Percentiles rank a stretch among this genome's conserved stretches.
Evolutionary conservation across 192 early-diverging fungal genomes (phyloP).

Genomic region (Gonapodya sp.): DNA sequence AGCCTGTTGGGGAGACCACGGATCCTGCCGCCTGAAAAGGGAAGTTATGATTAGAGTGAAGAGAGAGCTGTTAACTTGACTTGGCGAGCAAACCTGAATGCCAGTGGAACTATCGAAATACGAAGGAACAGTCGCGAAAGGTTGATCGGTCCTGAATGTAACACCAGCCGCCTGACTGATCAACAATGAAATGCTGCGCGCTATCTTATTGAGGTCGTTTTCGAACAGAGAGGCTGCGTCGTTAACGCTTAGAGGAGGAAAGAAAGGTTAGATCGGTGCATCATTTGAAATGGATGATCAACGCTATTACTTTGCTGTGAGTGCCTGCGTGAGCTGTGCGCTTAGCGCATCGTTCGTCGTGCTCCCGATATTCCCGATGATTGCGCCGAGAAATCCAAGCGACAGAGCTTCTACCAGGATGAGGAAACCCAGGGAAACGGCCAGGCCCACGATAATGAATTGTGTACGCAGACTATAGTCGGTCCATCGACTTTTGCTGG

Average conservation of each 20-base stretch:
- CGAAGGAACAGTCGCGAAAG: constrained; percentile 14
- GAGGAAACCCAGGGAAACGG: constrained; percentile 11
- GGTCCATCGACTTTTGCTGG: constrained; percentile 1
- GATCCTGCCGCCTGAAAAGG: constrained; percentile 5
- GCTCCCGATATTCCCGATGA: constrained; percentile 17
- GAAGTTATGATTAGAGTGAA: neutral
- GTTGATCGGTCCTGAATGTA: constrained; percentile 15
- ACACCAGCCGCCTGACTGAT: constrained; percentile 11
- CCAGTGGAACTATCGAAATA: constrained; percentile 8
- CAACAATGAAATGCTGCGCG: constrained; percentile 7
- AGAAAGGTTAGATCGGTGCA: neutral
- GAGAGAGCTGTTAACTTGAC: constrained; percentile 8
- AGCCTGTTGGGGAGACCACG: neutral
- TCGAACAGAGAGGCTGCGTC: constrained; percentile 22
- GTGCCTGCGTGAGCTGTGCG: constrained; percentile 16
- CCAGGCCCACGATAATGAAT: neutral
- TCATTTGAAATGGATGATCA: neutral
- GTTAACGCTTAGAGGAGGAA: constrained; percentile 2
- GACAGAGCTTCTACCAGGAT: constrained; percentile 17
- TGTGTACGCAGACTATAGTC: neutral
- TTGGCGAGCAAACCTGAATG: constrained; percentile 9
- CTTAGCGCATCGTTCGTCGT: constrained; percentile 20
- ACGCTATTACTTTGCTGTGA: constrained; percentile 9
- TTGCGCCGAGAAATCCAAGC: constrained; percentile 18
- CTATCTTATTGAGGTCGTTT: constrained; percentile 13